Evolutionary conservation across 2,329 filamentous ascomycete genomes (phyloP).

Genomic region (Didymella segeticola): DNA sequence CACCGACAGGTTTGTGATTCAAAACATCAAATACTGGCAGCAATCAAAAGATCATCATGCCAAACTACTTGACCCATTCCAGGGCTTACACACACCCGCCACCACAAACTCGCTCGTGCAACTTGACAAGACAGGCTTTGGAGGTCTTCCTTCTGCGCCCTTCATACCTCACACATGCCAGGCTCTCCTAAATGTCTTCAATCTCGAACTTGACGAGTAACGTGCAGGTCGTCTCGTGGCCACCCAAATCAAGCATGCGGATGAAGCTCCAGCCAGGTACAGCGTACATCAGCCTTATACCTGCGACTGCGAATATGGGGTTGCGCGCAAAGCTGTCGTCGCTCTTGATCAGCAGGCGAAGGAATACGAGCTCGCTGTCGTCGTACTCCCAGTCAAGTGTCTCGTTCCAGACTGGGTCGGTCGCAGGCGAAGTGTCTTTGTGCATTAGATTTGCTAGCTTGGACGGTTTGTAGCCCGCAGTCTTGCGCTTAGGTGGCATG

Average conservation of each 20-base stretch:
- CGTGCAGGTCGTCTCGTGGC: constrained; percentile 67
- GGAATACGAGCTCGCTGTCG: constrained; percentile 69
- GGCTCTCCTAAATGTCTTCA: constrained; percentile 22
- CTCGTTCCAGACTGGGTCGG: constrained; percentile 71
- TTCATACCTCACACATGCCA: neutral
- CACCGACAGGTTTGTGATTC: neutral
- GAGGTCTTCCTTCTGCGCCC: neutral
- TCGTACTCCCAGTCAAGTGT: constrained; percentile 71
- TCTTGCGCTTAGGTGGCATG: constrained; percentile 67
- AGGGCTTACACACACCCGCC: too few species aligned
- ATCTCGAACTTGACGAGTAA: constrained; percentile 68
- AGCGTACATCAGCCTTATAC: constrained; percentile 66
- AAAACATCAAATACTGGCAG: too few species aligned
- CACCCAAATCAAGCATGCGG: constrained; percentile 69
- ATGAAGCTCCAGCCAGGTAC: constrained; percentile 68
- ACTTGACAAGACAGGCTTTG: neutral
- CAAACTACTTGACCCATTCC: too few species aligned
- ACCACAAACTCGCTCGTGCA: neutral
- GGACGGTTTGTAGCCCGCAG: constrained; percentile 65
- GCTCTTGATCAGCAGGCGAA: constrained; percentile 71
- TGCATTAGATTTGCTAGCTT: constrained; percentile 63
- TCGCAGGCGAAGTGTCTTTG: constrained; percentile 64
- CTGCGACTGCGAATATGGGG: constrained; percentile 66
- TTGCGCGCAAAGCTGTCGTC: constrained; percentile 69
- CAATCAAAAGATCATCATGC: too few species aligned